Percentiles rank a stretch among this genome's conserved stretches.
These are phyloP conservation scores for Apiotrichum domesticum DNA, from an alignment of 1,284 basidiomycete genomes.

Conservation along the genomic window DNA sequence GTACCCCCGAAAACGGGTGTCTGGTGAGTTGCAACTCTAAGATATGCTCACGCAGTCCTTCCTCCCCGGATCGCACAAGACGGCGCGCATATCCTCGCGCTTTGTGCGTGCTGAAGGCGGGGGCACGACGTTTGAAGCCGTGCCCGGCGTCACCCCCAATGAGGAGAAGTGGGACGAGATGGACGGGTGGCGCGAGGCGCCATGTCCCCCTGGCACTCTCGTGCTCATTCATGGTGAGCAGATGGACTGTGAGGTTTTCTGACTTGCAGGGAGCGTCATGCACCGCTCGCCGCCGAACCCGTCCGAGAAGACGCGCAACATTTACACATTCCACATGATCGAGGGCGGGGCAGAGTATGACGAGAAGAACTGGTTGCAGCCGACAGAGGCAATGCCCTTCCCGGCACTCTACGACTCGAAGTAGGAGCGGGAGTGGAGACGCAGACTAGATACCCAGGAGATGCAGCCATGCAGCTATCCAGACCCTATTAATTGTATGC, in stretches of 20 bases:
- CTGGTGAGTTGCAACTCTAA: conserved; percentile 46
- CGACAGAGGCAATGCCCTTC: conserved; percentile 73
- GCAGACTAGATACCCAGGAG: too few species aligned
- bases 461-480: background rate
- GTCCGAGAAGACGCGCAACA: conserved; percentile 64
- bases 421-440: background rate
- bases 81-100: conserved; percentile 64
- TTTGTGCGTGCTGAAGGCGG: conserved; percentile 69
- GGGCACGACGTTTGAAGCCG: conserved; percentile 66
- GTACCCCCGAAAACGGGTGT: conserved; percentile 76
- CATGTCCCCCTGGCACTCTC: conserved; percentile 68
- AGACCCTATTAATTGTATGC: background rate
- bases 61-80: conserved; percentile 81
- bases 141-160: conserved; percentile 51
- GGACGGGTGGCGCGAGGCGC: conserved; percentile 61
- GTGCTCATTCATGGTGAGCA: conserved; percentile 68
- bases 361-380: conserved; percentile 58
- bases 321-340: conserved; percentile 84
- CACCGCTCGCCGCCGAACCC: conserved; percentile 81
- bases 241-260: background rate
- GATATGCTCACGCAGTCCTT: conserved; percentile 54
- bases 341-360: conserved; percentile 45
- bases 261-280: conserved; percentile 61
- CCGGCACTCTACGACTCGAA: background rate
- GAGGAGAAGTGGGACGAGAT: conserved; percentile 51